Conservation (phyloP, 257 asterid species). For the Solanum commersonii region DNA sequence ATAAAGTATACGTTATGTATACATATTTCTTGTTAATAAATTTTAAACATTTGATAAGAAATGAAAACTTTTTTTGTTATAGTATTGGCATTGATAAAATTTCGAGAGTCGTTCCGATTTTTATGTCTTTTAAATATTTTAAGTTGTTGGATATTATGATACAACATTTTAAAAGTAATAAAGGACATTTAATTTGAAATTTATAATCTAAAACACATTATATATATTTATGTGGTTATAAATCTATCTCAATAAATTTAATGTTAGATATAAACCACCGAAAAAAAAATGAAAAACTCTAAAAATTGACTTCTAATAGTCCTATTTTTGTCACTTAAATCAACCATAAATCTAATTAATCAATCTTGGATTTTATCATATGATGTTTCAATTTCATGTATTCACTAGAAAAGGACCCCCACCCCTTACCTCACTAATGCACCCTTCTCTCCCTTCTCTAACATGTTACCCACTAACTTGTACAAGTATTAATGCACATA, state of each 20-base stretch:
- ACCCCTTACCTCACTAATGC: conserved; percentile 4
- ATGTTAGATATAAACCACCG: neutral
- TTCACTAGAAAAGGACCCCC: neutral
- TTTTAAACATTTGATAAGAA: neutral
- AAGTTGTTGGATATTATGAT: too few species aligned
- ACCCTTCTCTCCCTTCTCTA: conserved; percentile 47
- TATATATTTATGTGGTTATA: neutral
- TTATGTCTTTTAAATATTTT: neutral
- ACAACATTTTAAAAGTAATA: neutral
- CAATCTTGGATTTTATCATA: neutral
- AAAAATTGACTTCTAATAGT: neutral
- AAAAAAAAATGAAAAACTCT: neutral
- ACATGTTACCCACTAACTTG: conserved; percentile 80
- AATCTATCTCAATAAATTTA: neutral
- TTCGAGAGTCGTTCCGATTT: neutral
- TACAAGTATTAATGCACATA: neutral
- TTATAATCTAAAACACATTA: neutral
- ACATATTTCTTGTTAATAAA: neutral
- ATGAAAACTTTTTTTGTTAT: neutral
- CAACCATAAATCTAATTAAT: conserved; percentile 1
- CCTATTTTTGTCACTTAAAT: neutral
- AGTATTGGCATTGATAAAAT: neutral
- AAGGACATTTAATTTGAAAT: neutral
- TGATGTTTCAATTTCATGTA: too few species aligned
- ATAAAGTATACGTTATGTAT: neutral